Conservation (phyloP, 768 basidiomycete genomes). For the Lactarius hengduanensis region DNA sequence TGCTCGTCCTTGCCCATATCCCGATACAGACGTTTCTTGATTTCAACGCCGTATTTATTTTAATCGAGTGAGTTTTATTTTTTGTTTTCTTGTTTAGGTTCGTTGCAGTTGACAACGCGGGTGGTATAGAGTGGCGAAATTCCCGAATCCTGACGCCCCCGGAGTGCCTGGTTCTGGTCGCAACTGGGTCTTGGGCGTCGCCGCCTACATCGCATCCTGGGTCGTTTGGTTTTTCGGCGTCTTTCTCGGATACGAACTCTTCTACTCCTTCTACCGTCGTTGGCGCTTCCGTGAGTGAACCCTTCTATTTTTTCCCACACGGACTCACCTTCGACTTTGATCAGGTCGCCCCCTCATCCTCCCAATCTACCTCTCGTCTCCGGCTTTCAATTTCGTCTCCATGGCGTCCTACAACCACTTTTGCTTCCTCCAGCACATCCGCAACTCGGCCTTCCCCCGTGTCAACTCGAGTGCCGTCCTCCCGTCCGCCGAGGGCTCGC, state of each 20-base stretch:
- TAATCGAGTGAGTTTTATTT: conserved; percentile 68
- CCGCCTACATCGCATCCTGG: conserved; percentile 85
- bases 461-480: conserved; percentile 43
- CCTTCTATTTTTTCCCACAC: conserved; percentile 20
- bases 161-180: conserved; percentile 69
- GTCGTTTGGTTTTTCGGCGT: conserved; percentile 69
- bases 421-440: conserved; percentile 79
- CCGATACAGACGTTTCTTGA: conserved; percentile 83
- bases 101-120: conserved; percentile 13
- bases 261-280: conserved; percentile 70
- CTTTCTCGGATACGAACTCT: conserved; percentile 71
- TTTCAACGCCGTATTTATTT: conserved; percentile 81
- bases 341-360: conserved; percentile 80
- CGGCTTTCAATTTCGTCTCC: conserved; percentile 70
- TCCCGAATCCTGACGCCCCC: conserved; percentile 66
- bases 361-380: conserved; percentile 79
- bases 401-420: conserved; percentile 83
- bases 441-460: conserved; percentile 60
- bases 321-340: not conserved
- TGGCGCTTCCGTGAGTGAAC: conserved; percentile 75
- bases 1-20: conserved; percentile 69
- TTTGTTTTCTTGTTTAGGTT: not conserved
- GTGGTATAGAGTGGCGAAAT: conserved; percentile 60
- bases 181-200: conserved; percentile 79
- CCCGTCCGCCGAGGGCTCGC: conserved; percentile 27